phyloP scores from a whole-genome alignment of 169 alveolate genomes.

The Eimeria maxima region DNA sequence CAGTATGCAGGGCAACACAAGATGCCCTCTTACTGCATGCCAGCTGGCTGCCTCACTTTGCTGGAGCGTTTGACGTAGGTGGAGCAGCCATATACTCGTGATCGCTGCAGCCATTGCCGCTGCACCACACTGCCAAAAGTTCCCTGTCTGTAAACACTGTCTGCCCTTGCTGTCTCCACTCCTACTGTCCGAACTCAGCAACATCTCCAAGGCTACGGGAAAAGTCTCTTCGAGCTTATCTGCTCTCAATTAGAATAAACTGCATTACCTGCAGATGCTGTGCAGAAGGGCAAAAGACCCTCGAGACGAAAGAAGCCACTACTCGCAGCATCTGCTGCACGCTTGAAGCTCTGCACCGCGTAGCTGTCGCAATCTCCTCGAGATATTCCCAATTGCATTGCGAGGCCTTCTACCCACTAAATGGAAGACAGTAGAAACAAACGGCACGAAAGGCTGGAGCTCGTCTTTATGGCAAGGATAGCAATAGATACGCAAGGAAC shows the following conservation, averaged over 20 bases:
- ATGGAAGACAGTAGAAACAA: background rate
- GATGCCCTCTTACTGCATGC: background rate
- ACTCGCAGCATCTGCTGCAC: constrained; percentile 90
- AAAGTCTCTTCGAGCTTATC: background rate
- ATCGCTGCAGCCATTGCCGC: background rate
- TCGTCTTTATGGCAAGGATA: background rate
- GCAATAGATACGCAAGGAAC: background rate
- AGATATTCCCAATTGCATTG: constrained; percentile 88
- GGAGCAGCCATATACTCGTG: background rate
- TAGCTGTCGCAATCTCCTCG: constrained; percentile 94
- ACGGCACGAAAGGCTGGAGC: background rate
- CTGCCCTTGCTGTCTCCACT: background rate
- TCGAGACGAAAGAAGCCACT: constrained; percentile 88
- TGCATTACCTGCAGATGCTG: constrained; percentile 78
- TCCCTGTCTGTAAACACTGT: background rate
- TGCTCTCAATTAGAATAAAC: background rate
- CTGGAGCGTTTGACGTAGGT: background rate
- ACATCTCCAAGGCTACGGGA: background rate
- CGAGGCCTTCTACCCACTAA: constrained; percentile 92
- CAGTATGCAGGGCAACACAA: background rate
- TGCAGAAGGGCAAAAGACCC: constrained; percentile 87
- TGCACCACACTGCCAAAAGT: background rate
- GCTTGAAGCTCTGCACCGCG: constrained; percentile 91
- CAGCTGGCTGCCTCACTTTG: background rate
- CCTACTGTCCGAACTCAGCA: background rate